phyloP scores from a whole-genome alignment of 768 basidiomycete genomes.

The Leccinum variicolor region DNA sequence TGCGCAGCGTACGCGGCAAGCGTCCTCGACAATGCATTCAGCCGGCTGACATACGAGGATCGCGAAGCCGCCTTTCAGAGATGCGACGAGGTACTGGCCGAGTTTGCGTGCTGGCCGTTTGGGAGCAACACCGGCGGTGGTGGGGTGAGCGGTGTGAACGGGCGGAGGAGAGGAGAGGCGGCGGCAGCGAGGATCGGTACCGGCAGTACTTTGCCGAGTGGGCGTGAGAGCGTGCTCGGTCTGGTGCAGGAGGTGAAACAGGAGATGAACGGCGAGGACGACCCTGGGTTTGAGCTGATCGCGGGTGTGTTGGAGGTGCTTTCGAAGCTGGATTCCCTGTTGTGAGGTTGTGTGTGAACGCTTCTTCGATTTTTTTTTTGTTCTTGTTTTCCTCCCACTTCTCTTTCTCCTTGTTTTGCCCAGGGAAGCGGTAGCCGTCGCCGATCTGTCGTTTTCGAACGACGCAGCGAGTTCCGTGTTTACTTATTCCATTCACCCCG shows the following conservation, averaged over 20 bases:
- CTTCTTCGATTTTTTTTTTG: background rate
- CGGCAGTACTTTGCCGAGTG: conserved; percentile 49
- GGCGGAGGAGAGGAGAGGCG: conserved; percentile 37
- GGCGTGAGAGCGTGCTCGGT: conserved; percentile 69
- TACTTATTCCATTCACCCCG: background rate
- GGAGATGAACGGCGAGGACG: conserved; percentile 71
- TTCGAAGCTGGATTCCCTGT: conserved; percentile 78
- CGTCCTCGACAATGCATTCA: conserved; percentile 93
- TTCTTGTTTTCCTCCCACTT: background rate
- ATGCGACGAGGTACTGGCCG: conserved; percentile 91
- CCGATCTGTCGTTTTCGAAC: background rate
- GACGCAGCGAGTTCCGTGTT: background rate
- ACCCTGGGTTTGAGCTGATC: conserved; percentile 85
- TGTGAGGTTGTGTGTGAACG: conserved; percentile 16
- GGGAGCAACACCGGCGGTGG: conserved; percentile 38
- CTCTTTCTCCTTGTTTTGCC: background rate
- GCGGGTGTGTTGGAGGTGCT: conserved; percentile 93
- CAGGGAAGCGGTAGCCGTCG: background rate
- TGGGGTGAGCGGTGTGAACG: conserved; percentile 22
- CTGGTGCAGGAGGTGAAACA: conserved; percentile 70
- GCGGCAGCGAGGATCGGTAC: conserved; percentile 46
- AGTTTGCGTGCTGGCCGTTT: conserved; percentile 91
- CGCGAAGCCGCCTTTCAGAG: conserved; percentile 90
- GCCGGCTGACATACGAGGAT: conserved; percentile 85
- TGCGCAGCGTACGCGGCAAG: conserved; percentile 93